Percentiles rank a stretch among this genome's conserved stretches.
Conservation (phyloP, 306 rosid species). For the Dalbergia cochinchinensis region DNA sequence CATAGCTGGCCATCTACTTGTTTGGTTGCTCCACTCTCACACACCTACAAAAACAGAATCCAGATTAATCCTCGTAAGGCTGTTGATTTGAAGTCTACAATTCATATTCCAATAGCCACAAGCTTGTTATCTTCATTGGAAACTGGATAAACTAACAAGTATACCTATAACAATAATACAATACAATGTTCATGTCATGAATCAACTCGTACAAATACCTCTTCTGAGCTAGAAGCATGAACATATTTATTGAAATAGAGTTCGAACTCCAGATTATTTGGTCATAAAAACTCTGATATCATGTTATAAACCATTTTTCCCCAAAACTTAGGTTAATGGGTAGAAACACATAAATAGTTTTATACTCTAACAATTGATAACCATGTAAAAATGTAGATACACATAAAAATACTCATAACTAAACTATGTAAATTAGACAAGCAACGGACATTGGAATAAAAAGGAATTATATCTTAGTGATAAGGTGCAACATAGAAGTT, state of each 20-base stretch:
- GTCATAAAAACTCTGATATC: no score
- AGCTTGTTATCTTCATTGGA: background rate
- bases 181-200: background rate
- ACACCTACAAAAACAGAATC: background rate
- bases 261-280: no score
- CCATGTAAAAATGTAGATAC: no score
- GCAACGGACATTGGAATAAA: background rate
- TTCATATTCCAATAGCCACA: background rate
- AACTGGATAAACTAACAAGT: conserved; percentile 6
- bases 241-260: no score
- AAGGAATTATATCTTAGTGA: background rate
- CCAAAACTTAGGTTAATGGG: no score
- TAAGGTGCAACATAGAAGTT: background rate
- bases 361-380: no score
- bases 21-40: background rate
- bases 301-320: no score
- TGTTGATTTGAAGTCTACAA: background rate
- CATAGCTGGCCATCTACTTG: background rate
- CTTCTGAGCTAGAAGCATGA: no score
- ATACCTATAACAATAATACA: background rate
- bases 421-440: background rate
- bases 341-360: no score
- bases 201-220: no score
- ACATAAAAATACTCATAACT: background rate
- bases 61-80: background rate